Base-by-base conservation (phyloP, 768 basidiomycete species). In the Hygrophorus russula region DNA sequence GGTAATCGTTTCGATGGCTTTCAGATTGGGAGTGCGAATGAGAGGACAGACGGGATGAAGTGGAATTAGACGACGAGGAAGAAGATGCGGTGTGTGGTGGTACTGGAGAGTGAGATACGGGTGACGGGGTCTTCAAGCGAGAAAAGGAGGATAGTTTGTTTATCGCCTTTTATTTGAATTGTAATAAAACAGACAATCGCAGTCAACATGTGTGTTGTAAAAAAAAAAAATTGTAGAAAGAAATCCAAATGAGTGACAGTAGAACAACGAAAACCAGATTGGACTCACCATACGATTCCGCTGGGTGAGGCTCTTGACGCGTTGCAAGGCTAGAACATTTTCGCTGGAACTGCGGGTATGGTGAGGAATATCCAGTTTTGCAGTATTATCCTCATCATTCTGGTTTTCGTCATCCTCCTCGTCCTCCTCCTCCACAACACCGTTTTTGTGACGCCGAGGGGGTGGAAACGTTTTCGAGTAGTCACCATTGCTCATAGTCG, bases 271-370 rank as follows among this genome's bases (percentile, higher is more conserved):
- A 38, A 49, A 46, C 36, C 49, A 46, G 51, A 49, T 49, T 37
- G 15, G 1, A 58, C 80, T 53, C 54, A 85, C 84, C 71, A 80
- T 69, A 53, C 79, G 73, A 63, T 83, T 88, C 44, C 82, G 70
- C 53, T 84, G 73, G 12, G 80, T 74, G 38, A 88, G 66, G 46
- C 68, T 83, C 61, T 71, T 77, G 24, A 82, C 82, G 36, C 82
- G 70, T 56, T 82, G 75, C 47, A 88, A 58, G 2, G 82, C 76
- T 33, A 67, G 56, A 9, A 67, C 58, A 52, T 80, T 80, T 50
- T 79, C 75, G 53, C 62, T 79, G 27, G 68, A 58, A 50, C 58
- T 54, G 35, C 51, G 53, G 31, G 38, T 39, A 41, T 47, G 42
- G 65, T 51, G 48, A 40, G 46, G 41, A 41, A 54, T 49, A 51